phyloP scores from a whole-genome alignment of 352 stramenopile species.

The Phytopythium mirpurense region DNA sequence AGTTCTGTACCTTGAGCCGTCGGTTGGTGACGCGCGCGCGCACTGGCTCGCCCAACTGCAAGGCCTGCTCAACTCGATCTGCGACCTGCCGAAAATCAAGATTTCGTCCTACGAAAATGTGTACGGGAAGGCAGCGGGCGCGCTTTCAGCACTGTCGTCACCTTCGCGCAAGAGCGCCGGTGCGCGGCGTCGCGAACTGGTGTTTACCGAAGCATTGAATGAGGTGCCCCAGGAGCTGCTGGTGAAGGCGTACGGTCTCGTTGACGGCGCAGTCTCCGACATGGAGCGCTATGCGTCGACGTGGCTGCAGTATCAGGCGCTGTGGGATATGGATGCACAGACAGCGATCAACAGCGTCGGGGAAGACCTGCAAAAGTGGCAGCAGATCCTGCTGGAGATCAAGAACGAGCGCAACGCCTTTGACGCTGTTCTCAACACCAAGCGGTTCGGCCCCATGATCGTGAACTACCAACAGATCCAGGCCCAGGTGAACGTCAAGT shows the following conservation, averaged over 20 bases:
- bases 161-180: conserved; percentile 54
- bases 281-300: conserved; percentile 91
- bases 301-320: conserved; percentile 98
- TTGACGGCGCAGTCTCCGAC: conserved; percentile 76
- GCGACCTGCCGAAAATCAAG: conserved; percentile 88
- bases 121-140: conserved; percentile 55
- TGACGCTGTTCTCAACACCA: conserved; percentile 88
- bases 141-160: conserved; percentile 44
- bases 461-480: conserved; percentile 92
- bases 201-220: conserved; percentile 66
- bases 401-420: conserved; percentile 94
- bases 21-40: conserved; percentile 89
- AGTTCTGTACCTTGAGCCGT: conserved; percentile 94
- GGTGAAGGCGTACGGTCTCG: conserved; percentile 64
- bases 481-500: conserved; percentile 96
- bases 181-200: conserved; percentile 49
- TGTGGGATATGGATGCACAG: conserved; percentile 98
- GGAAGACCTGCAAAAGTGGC: conserved; percentile 95
- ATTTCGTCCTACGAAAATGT: conserved; percentile 86
- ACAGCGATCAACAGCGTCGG: conserved; percentile 91
- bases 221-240: conserved; percentile 62
- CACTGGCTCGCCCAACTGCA: conserved; percentile 92
- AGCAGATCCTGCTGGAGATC: conserved; percentile 96
- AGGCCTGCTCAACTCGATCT: conserved; percentile 91
- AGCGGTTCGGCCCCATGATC: conserved; percentile 85